Evolutionary conservation across 1,139 yeast species (phyloP), one percentile per base, ranked within the genome.

Genomic region (Candida tetrigidarum): DNA sequence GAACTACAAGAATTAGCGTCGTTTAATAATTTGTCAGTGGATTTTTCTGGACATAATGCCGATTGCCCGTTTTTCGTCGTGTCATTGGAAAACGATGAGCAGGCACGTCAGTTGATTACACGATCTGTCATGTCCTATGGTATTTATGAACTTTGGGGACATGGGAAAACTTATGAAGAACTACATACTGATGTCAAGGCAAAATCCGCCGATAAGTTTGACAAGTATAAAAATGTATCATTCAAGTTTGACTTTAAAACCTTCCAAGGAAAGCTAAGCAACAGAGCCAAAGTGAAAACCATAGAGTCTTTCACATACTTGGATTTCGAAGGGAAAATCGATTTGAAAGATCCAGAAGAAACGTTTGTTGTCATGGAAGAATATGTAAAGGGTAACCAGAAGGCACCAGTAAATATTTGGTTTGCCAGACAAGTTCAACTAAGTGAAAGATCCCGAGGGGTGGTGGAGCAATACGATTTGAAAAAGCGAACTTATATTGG

Each of bases 401-500:
- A 77, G 0, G 58, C 55, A 2, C 95, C 96, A 2, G 62, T 72
- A 7, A 62, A 71, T 43, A 63, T 86, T 49, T 88, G 83, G 79
- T 89, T 93, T 62, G 96, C 96, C 0, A 76, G 96, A 59, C 78
- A 80, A 53, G 71, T 93, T 14, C 80, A 80, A 49, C 61, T 76
- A 22, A 80, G 93, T 52, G 84, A 85, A 27, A 76, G 99, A 56
- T 64, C 78, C 2, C 63, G 67, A 14, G 82, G 78, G 32, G 74
- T 83, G 2, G 73, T 90, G 48, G 98, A 92, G 54, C 78, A 73
- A 46, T 89, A 86, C 56, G 97, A 92, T 60, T 74, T 93, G 53
- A 86, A 84, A 59, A 83, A 84, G 55, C 78, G 99, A 57, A 85
- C 83, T 43, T 91, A 88, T 58, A 92, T 91, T 50, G 99, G 99